phyloP scores from a whole-genome alignment of 139 green algal species.

The Chlamydomonas sp. region DNA sequence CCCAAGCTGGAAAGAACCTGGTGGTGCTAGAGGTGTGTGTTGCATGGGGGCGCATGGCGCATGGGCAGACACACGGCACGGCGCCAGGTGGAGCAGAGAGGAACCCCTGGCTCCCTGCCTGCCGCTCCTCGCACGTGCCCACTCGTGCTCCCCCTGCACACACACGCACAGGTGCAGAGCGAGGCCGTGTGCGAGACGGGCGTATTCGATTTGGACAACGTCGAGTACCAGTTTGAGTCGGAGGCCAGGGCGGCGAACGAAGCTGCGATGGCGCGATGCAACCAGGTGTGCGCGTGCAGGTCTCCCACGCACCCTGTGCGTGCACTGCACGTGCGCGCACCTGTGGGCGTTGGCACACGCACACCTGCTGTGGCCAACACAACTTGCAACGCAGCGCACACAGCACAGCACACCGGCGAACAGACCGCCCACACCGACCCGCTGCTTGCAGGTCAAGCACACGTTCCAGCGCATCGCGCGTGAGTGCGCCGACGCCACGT shows the following conservation, averaged over 20 bases:
- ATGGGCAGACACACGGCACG: background rate
- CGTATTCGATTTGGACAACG: constrained; percentile 55
- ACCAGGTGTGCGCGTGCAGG: no score
- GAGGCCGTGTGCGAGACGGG: constrained; percentile 60
- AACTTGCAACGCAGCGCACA: no score
- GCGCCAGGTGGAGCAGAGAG: background rate
- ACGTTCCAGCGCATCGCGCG: constrained; percentile 58
- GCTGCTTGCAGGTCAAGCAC: constrained; percentile 77
- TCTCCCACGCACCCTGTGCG: no score
- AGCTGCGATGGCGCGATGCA: constrained; percentile 41
- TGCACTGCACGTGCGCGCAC: no score
- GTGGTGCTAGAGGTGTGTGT: constrained; percentile 61
- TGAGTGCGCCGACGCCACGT: constrained; percentile 64
- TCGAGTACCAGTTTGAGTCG: constrained; percentile 65
- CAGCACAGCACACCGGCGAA: no score
- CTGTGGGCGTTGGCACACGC: no score
- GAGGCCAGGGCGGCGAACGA: constrained; percentile 28
- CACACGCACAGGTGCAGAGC: constrained; percentile 30
- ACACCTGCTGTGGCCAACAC: no score
- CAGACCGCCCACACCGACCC: no score
- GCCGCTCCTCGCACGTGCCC: background rate
- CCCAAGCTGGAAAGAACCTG: constrained; percentile 46
- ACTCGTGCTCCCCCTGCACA: background rate
- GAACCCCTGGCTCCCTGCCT: background rate
- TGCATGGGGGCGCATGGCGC: background rate